Evolutionary conservation across 371 early-diverging fungal genomes (phyloP).

Genomic region (Chytridium lagenaria): DNA sequence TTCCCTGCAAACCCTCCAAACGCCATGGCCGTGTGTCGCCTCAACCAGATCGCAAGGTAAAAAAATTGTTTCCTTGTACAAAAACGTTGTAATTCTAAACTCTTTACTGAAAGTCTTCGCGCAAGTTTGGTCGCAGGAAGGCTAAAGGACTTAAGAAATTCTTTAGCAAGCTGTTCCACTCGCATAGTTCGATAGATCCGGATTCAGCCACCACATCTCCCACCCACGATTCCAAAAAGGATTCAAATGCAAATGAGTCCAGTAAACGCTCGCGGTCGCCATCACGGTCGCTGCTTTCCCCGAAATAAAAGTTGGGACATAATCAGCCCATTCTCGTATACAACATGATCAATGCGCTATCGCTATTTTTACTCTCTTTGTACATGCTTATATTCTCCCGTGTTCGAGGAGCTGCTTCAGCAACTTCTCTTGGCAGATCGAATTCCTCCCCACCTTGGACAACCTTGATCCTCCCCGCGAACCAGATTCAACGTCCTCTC

Average conservation of each 20-base stretch:
- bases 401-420: too few species aligned
- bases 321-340: too few species aligned
- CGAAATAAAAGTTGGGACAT: not conserved
- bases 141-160: constrained; percentile 4
- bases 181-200: constrained; percentile 6
- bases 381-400: too few species aligned
- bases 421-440: too few species aligned
- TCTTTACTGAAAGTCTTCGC: too few species aligned
- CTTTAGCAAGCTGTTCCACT: constrained; percentile 16
- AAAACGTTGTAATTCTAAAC: not conserved
- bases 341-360: too few species aligned
- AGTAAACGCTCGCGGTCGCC: not conserved
- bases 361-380: too few species aligned
- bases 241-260: not conserved
- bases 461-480: too few species aligned
- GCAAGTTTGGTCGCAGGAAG: not conserved
- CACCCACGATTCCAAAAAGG: not conserved
- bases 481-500: too few species aligned
- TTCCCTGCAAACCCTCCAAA: not conserved
- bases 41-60: constrained; percentile 4
- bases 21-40: not conserved
- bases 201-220: constrained; percentile 6
- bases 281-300: not conserved
- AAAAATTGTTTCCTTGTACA: not conserved
- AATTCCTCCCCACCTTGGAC: too few species aligned